phyloP scores from a whole-genome alignment of 2,329 filamentous ascomycete genomes.

The Lasiodiplodia sp. region DNA sequence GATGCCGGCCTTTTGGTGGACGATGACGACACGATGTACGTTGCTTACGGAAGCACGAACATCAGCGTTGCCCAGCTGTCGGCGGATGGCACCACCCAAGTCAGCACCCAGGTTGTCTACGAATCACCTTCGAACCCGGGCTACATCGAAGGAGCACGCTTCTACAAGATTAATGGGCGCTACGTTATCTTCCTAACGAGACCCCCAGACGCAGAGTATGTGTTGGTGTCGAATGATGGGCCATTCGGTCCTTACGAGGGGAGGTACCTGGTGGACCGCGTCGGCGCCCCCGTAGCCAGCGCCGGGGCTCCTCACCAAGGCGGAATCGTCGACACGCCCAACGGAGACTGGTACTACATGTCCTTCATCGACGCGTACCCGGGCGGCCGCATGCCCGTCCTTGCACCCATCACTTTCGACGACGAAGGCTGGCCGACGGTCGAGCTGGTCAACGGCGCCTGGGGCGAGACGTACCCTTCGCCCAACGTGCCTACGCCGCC shows the following conservation, averaged over 20 bases:
- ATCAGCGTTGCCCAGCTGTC: slow-evolving; percentile 61
- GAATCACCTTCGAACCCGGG: slow-evolving; percentile 42
- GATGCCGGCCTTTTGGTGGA: slow-evolving; percentile 66
- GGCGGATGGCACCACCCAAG: slow-evolving; percentile 55
- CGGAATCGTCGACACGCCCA: slow-evolving; percentile 60
- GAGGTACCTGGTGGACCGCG: slow-evolving; percentile 53
- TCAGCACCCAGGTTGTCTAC: slow-evolving; percentile 56
- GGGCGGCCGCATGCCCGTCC: slow-evolving; percentile 63
- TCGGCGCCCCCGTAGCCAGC: slow-evolving; percentile 53
- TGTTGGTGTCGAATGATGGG: slow-evolving; percentile 56
- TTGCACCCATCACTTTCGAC: slow-evolving; percentile 63
- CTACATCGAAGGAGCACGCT: slow-evolving; percentile 60
- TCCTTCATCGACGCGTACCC: slow-evolving; percentile 65
- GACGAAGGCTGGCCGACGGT: slow-evolving; percentile 61
- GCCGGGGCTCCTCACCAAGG: slow-evolving; percentile 63
- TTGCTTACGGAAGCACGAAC: slow-evolving; percentile 60
- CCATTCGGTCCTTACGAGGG: slow-evolving; percentile 62
- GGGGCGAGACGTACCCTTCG: slow-evolving; percentile 55
- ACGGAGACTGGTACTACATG: slow-evolving; percentile 66
- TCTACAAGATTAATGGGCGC: slow-evolving; percentile 64
- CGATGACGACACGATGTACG: slow-evolving; percentile 66
- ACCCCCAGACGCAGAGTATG: slow-evolving; percentile 56
- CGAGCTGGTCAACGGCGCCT: slow-evolving; percentile 53
- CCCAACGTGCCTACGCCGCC: slow-evolving; percentile 40
- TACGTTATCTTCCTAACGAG: slow-evolving; percentile 64